Evolutionary conservation across 305 asterid genomes (phyloP), one percentile per base, ranked within the genome.

Genomic region (Vinca major): DNA sequence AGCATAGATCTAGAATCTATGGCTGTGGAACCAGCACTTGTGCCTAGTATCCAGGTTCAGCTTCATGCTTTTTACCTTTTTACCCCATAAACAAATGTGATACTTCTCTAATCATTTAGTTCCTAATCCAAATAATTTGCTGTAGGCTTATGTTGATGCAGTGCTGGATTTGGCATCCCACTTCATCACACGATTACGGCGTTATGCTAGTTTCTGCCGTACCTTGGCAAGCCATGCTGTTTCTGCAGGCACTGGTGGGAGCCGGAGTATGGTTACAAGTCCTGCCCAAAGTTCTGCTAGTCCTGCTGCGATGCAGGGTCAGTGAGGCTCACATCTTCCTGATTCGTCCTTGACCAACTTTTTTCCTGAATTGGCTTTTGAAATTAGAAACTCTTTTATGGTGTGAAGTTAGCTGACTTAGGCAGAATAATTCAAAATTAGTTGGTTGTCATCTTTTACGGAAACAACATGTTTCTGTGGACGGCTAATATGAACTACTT

Each of bases 121-220:
- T 71, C 79, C 81, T 80, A 75, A 52, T 41, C 69, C 19, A 63
- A 33, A 45, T 21, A 62, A 72, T 55, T 54, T 63, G 66, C 60
- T 77, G 77, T 88, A 93, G 99, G 97, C 96, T 58, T 94, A 91
- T 78, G 97, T 91, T 69, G 99, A 94, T 73, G 99, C 97, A 3
- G 95, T 91, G 63, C 99, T 94, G 61, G 97, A 94, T 88, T 82
- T 94, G 62, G 99, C 99, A 21, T 94, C 99, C 61, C 99, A 94
- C 82, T 94, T 94, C 75, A 91, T 94, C 80, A 94, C 99, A 8
- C 91, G 99, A 47, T 76, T 94, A 80, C 83, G 99, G 14, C 97
- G 99, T 72, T 94, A 94, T 74, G 99, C 99, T 75, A 93, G 99
- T 84, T 93, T 93, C 83, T 93, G 99, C 73, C 99, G 99, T 61